Conservation (phyloP, 345 rosid species). For the Toxicodendron radicans region DNA sequence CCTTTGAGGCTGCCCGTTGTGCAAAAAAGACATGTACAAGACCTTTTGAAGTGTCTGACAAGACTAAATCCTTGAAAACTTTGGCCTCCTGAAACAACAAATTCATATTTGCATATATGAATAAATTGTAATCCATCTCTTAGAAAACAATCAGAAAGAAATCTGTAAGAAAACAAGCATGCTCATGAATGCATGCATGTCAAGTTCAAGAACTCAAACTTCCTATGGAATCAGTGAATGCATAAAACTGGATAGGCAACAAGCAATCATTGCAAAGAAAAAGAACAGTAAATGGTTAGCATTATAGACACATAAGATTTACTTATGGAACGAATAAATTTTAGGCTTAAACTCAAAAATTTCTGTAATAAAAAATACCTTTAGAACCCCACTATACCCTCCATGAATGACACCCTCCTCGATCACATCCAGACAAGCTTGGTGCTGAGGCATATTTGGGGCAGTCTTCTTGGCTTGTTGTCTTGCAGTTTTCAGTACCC, state of each 20-base stretch:
- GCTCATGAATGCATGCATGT: neutral
- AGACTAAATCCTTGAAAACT: slow-evolving; percentile 66
- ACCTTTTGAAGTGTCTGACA: slow-evolving; percentile 73
- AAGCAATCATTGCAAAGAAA: neutral
- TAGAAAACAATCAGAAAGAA: neutral
- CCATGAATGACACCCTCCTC: slow-evolving; percentile 94
- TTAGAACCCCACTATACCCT: slow-evolving; percentile 83
- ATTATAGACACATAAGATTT: slow-evolving; percentile 10
- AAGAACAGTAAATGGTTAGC: slow-evolving; percentile 3
- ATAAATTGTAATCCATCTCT: neutral
- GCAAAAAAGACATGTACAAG: slow-evolving; percentile 92
- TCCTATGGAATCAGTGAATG: neutral
- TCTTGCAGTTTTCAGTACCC: slow-evolving; percentile 54
- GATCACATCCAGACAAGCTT: slow-evolving; percentile 79
- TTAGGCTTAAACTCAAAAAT: neutral
- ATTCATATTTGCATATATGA: slow-evolving; percentile 14
- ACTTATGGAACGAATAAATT: neutral
- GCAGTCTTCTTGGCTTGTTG: slow-evolving; percentile 76
- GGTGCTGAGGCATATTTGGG: slow-evolving; percentile 90
- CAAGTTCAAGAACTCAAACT: slow-evolving; percentile 1
- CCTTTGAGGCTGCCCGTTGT: slow-evolving; percentile 87
- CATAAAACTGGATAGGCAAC: neutral
- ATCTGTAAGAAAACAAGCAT: slow-evolving; percentile 13
- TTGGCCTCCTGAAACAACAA: slow-evolving; percentile 71
- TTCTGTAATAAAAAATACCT: slow-evolving; percentile 43